Base-by-base conservation (phyloP, 176 grass and related monocot species). In the Avena atlantica region DNA sequence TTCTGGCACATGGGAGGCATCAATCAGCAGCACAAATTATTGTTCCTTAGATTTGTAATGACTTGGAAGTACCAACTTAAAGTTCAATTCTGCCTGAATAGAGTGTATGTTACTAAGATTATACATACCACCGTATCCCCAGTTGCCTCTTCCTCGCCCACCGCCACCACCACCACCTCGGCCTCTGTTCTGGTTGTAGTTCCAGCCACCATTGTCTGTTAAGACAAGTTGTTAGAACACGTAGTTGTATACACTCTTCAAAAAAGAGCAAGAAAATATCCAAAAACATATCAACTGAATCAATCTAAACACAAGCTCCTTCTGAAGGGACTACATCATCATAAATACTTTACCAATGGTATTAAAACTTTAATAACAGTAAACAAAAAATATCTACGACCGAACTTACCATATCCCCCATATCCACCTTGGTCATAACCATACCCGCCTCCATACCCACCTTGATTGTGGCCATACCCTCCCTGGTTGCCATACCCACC, bases 351-450 rank as follows among this genome's bases (percentile, higher is more conserved):
- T 5, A 23, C 4, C 44, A 1, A 27, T 37, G 44, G 59, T 42
- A 21, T 24, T 47, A 17, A 88, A 81, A 82, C 20, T 20, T 7
- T 53, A 70, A 53, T 60, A 67, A 89, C 74, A 75, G 53, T 21
- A 81, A 83, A 4, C 19, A 82, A 86, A 49, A 56, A 47, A 78
- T 56, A 49, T 23, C 14, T 80, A 76, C 42, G 48, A 69, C 55
- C n/a, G 13, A 59, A 87, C 87, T 87, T 79, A 92, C 92, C 90
- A 72, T 91, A 87, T 84, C 89, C 87, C 81, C 87, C 94, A 79
- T 95, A 93, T 85, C 89, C 87, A 58, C 94, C 93, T 91, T 95
- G 93, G 79, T 89, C 86, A n/a, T 95, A 95, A 59, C 93, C 91
- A 91, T 95, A 95, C 19, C 88, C 87, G 10, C 92, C 87, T 15